A percentile compares a stretch with the other conserved stretches of the same genome.
Conservation (phyloP, 495 filamentous ascomycete species). For the Aspergillus avenaceus region DNA sequence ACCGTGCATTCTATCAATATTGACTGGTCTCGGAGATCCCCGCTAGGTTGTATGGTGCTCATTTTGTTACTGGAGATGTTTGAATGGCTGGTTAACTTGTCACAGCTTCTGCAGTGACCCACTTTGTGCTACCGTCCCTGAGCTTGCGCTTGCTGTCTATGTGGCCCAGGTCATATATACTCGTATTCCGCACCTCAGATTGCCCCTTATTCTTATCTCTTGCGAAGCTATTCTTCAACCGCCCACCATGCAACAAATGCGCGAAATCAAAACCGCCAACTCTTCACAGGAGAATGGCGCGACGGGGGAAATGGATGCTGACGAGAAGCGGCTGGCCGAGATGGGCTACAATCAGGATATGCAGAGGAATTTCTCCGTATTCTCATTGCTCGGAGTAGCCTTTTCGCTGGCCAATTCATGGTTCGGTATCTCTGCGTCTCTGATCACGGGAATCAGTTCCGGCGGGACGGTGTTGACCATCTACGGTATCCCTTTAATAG, state of each 20-base stretch:
- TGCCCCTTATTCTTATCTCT: too few relatives aligned
- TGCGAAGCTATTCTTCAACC: too few relatives aligned
- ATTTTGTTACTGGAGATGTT: too few relatives aligned
- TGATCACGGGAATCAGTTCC: constrained; percentile 55
- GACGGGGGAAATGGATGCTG: constrained; percentile 11
- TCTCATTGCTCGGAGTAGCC: constrained; percentile 52
- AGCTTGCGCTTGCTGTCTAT: too few relatives aligned
- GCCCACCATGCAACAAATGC: neutral
- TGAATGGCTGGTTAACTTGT: too few relatives aligned
- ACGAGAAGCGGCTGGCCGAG: constrained; percentile 26
- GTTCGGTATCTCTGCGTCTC: constrained; percentile 55
- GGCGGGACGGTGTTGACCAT: constrained; percentile 53
- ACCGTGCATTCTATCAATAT: too few relatives aligned
- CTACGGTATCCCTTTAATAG: constrained; percentile 53
- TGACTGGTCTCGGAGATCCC: too few relatives aligned
- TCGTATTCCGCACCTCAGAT: too few relatives aligned
- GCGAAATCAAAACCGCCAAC: neutral
- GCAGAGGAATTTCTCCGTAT: constrained; percentile 51
- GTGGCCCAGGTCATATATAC: too few relatives aligned
- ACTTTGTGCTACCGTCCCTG: too few relatives aligned
- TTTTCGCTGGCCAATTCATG: constrained; percentile 57
- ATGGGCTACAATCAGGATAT: constrained; percentile 58
- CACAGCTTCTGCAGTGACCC: too few relatives aligned
- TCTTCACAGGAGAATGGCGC: neutral
- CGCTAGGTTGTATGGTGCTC: too few relatives aligned